Evolutionary conservation across 2,329 filamentous ascomycete species (phyloP), one percentile per base, ranked within the genome.

Genomic region (Septoria linicola): DNA sequence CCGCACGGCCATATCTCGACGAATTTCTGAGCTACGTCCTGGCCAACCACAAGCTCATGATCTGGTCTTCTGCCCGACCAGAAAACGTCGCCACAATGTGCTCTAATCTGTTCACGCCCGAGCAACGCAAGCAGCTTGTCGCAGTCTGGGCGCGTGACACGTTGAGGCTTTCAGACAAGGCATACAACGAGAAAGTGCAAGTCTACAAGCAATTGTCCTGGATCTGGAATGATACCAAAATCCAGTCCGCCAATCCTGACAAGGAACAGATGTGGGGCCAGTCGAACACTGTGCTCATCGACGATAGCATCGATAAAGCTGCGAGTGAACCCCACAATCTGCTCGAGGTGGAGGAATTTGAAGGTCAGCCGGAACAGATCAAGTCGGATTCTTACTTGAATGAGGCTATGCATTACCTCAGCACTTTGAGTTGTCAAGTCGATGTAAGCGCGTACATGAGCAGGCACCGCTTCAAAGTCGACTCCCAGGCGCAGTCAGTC

Each of bases 21-120:
- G 59, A 72, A 0, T 96, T 99, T 68, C 72, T 97, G 3, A 65
- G 77, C 21, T 89, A 90, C 68, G 80, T 91, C 59, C 78, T 95
- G 60, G 71, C 80, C 10, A 83, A 84, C 52, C 92, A 95, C 73
- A 76, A 77, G 45, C 85, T 96, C 23, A 89, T 90, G 72, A 81
- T 97, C 51, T 99, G 92, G 90, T 95, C 92, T 1, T 95, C 89
- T 5, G 90, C 92, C 0, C 80, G 78, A 16, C 84, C 84, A 0
- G 70, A 79, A 1, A 96, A 93, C 58, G 89, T 96, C 11, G 59
- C 70, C 7, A 72, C 72, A 30, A 88, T 95, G 76, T 81, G 88
- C 55, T 70, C 73, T 2, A 73, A 80, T 41, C 77, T 95, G 0
- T 77, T 96, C 51, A 73, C 76, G 0, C 68, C 72, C 0, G 65